These are phyloP conservation scores for Botryotinia calthae DNA, from an alignment of 2,329 filamentous ascomycete species.

Conservation along the genomic window DNA sequence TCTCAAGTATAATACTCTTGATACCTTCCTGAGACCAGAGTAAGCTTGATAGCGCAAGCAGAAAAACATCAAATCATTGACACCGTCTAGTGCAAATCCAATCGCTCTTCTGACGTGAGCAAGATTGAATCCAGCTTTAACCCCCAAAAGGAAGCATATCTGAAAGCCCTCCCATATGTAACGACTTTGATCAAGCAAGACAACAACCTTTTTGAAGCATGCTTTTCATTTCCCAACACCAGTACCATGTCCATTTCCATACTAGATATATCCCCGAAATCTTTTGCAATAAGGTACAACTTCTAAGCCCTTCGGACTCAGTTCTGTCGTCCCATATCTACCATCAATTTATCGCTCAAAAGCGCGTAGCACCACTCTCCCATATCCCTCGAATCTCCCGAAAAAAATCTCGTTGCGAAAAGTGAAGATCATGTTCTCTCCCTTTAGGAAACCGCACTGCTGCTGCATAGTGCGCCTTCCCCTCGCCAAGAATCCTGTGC, in stretches of 20 bases:
- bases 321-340: neutral
- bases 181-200: neutral
- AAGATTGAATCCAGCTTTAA: neutral
- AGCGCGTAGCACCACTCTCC: neutral
- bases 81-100: neutral
- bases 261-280: neutral
- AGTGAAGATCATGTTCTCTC: neutral
- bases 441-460: neutral
- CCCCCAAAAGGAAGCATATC: neutral
- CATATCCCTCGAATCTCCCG: neutral
- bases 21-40: neutral
- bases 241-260: neutral
- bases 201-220: neutral
- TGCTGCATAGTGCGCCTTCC: neutral
- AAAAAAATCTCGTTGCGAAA: neutral
- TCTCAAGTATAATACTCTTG: neutral
- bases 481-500: neutral
- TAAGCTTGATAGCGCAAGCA: neutral
- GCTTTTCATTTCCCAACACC: too few relatives aligned
- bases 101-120: neutral
- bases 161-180: fast-evolving
- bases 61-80: neutral
- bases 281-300: neutral
- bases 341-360: fast-evolving
- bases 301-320: neutral